Base-by-base conservation (phyloP, 208 protist genomes). In the Wallacemonas sp. region DNA sequence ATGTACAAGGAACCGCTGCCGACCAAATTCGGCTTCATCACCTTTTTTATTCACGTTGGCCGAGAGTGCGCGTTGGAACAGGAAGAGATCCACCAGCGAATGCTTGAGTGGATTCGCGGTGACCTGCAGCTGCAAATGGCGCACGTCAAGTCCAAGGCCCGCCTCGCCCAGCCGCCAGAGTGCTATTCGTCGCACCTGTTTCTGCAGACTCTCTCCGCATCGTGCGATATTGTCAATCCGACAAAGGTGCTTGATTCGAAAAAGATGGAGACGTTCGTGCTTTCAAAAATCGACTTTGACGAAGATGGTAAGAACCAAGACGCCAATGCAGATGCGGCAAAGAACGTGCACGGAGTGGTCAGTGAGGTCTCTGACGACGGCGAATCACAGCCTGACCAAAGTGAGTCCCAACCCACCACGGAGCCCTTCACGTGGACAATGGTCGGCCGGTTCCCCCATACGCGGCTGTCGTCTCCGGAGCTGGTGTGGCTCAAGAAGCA, bases 1-100 rank as follows among this genome's bases (percentile, higher is more conserved):
- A 68, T 88, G 30, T 95, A 88, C 73, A 95, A 95, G 71, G 88
- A 95, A 44, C 55, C 77, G 0, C 78, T 95, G 31, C 55, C 75
- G 19, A 51, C 15, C 15, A 95, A 95, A 66, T 92, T 95, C 66
- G 88, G 88, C 12, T 90, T 84, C 63, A 65, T 88, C 24, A 77
- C 72, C 26, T 95, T 81, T 55, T 84, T 86, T 62, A 42, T 92
- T 26, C 64, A 85, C 51, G 59, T 72, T 17, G 62, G 45, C 1
- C 66, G 62, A 17, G 38, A 68, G 12, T 64, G 66, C 3, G 58
- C 47, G 12, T 46, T 45, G 17, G 53, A 69, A 3, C 39, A 53
- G 28, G 53, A 71, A 11, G 68, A 42, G 21, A 53, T 73, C 9
- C 88, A 95, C 46, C 54, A 68, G 24, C 49, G 81, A 6, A 42